Percentiles rank a stretch among this genome's conserved stretches.
phyloP scores from a whole-genome alignment of 2,329 filamentous ascomycete species.

The Periconia sp. region DNA sequence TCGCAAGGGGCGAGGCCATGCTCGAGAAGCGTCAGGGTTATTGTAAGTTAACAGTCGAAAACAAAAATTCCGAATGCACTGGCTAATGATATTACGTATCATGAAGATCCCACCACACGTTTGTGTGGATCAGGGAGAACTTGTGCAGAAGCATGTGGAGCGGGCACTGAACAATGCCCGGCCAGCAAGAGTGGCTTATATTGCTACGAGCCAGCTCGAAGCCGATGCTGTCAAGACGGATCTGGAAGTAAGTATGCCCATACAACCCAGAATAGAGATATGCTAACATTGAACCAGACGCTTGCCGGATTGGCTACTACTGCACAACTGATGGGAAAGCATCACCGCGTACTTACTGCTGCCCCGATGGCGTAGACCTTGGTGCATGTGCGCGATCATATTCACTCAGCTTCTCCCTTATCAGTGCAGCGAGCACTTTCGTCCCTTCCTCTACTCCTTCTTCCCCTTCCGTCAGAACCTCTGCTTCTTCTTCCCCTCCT shows the following conservation, averaged over 20 bases:
- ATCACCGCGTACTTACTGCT: slow-evolving; percentile 58
- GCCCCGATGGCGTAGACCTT: slow-evolving; percentile 58
- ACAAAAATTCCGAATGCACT: no score
- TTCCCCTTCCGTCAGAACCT: background rate
- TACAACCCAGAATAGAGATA: background rate
- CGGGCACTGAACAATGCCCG: slow-evolving; percentile 53
- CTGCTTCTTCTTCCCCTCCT: background rate
- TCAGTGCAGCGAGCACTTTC: slow-evolving; percentile 44
- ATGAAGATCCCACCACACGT: slow-evolving; percentile 51
- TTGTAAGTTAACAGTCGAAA: slow-evolving; percentile 4
- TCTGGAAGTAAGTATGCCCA: slow-evolving; percentile 55
- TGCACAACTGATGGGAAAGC: slow-evolving; percentile 57
- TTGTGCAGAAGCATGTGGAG: slow-evolving; percentile 59
- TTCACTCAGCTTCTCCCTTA: slow-evolving; percentile 53
- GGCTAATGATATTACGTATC: background rate
- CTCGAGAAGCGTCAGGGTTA: slow-evolving; percentile 35
- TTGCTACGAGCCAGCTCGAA: slow-evolving; percentile 58
- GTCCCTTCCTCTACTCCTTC: background rate
- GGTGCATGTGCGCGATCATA: slow-evolving; percentile 57
- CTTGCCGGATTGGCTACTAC: slow-evolving; percentile 64
- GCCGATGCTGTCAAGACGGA: slow-evolving; percentile 59
- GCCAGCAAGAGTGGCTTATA: slow-evolving; percentile 54
- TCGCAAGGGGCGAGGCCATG: slow-evolving; percentile 40
- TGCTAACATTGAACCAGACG: slow-evolving; percentile 47
- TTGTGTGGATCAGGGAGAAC: slow-evolving; percentile 54